Conservation (phyloP, 768 basidiomycete genomes). For the Xerocomellus amylosporus region DNA sequence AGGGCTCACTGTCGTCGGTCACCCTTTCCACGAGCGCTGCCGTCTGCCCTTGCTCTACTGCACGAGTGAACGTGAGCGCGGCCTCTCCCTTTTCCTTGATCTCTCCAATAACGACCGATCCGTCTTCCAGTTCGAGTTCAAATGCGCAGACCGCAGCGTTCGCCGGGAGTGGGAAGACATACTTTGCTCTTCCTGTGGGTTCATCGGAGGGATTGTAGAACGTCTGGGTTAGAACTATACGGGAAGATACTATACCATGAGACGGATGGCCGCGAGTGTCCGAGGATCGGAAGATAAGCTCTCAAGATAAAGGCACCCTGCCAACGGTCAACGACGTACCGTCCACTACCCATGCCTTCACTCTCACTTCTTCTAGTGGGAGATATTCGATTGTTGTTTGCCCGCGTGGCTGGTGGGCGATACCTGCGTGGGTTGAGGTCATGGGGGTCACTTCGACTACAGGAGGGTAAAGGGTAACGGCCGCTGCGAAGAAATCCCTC, state of each 20-base stretch:
- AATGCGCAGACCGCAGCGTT: slow-evolving; percentile 55
- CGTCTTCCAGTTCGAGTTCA: slow-evolving; percentile 45
- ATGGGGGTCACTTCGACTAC: slow-evolving; percentile 7
- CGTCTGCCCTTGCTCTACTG: slow-evolving; percentile 37
- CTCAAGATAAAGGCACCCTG: neutral
- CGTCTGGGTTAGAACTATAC: slow-evolving; percentile 39
- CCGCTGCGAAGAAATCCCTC: slow-evolving; percentile 5
- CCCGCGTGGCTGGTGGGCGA: slow-evolving; percentile 31
- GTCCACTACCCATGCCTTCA: slow-evolving; percentile 43
- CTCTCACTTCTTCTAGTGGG: slow-evolving; percentile 40
- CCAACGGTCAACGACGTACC: slow-evolving; percentile 32
- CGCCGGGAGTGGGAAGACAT: slow-evolving; percentile 59
- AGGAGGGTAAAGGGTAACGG: neutral
- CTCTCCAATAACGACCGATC: slow-evolving; percentile 41
- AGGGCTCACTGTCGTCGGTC: slow-evolving; percentile 48
- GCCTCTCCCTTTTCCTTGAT: slow-evolving; percentile 50
- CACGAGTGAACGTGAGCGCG: slow-evolving; percentile 38
- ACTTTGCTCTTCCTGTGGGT: slow-evolving; percentile 46
- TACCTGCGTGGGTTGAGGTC: slow-evolving; percentile 24
- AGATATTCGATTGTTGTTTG: slow-evolving; percentile 31
- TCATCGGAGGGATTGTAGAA: slow-evolving; percentile 39
- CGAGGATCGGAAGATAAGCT: neutral
- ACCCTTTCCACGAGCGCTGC: slow-evolving; percentile 49
- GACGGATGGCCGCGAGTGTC: neutral
- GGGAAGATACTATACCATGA: slow-evolving; percentile 39